These are phyloP conservation scores for peach (Prunus persica) DNA, from an alignment of 306 rosid genomes.

Conservation along the genomic window Prunus_persica_NCBIv2 NC_034009.1:12832501-12833000, in stretches of 20 bases:
- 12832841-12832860: background rate
- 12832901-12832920: background rate
- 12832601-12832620: no score
- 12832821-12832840: slow-evolving; percentile 13
- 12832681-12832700: no score
- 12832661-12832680: no score
- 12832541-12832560: background rate
- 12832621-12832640: no score
- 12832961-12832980: no score
- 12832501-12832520: slow-evolving; percentile 18
- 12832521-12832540: background rate
- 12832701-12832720: no score
- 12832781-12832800: background rate
- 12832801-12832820: slow-evolving; percentile 5
- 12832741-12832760: no score
- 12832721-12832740: no score
- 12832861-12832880: slow-evolving; percentile 15
- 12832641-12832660: no score
- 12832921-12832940: slow-evolving; percentile 5
- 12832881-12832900: slow-evolving; percentile 36
- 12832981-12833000: no score
- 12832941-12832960: background rate
- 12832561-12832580: no score
- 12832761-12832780: background rate
- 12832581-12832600: no score